Percentiles rank a stretch among this genome's conserved stretches.
These are phyloP conservation scores for Xylariomycetidae sp. DNA, from an alignment of 2,329 filamentous ascomycete genomes.

Conservation along the genomic window DNA sequence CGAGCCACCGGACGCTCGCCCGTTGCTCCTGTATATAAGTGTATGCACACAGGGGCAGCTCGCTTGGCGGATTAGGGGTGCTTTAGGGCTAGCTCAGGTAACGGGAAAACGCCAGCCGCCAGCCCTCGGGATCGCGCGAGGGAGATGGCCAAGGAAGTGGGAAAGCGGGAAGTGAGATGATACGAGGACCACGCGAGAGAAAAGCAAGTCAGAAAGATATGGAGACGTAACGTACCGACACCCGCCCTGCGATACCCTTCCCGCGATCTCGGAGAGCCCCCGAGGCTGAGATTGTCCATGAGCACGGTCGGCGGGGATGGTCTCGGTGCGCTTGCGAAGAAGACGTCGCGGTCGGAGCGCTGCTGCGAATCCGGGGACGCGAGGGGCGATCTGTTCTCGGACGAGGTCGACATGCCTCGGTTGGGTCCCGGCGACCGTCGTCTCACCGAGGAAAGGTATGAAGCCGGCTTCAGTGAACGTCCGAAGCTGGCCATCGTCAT, in stretches of 20 bases:
- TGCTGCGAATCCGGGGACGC: constrained; percentile 23
- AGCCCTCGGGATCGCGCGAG: no score
- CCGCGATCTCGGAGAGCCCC: constrained; percentile 8
- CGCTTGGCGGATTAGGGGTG: no score
- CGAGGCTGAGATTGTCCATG: constrained; percentile 13
- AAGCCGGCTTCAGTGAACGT: constrained; percentile 43
- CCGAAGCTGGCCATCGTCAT: constrained; percentile 42
- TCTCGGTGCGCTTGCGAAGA: constrained; percentile 32
- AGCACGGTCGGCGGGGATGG: constrained; percentile 23
- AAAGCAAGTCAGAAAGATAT: no score
- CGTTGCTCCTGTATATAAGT: no score
- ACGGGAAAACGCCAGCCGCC: no score
- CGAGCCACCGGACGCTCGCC: no score
- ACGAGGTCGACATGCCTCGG: constrained; percentile 41
- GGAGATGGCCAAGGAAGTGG: no score
- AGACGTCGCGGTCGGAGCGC: constrained; percentile 28
- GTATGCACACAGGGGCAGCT: no score
- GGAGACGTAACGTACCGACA: no score
- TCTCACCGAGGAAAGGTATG: constrained; percentile 32
- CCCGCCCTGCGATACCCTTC: constrained; percentile 16
- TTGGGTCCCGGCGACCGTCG: constrained; percentile 38
- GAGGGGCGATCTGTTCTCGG: constrained; percentile 37
- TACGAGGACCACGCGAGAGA: no score
- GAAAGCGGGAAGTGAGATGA: no score
- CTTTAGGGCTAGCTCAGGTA: no score